These are phyloP conservation scores for Staphylotrichum tortipilum DNA, from an alignment of 495 filamentous ascomycete genomes.

Conservation along the genomic window DNA sequence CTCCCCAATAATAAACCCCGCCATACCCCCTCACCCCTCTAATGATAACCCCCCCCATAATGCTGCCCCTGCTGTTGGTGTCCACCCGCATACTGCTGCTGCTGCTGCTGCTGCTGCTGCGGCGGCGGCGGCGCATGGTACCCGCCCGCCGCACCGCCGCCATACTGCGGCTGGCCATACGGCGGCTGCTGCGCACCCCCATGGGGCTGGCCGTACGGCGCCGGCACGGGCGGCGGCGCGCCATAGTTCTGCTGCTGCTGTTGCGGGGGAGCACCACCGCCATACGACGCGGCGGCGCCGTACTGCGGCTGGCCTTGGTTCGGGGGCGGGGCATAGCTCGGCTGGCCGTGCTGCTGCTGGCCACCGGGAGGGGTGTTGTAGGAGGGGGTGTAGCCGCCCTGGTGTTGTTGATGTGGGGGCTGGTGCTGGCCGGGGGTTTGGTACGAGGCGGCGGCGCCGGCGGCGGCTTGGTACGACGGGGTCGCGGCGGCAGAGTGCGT, in stretches of 20 bases:
- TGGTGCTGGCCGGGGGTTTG: constrained; percentile 9
- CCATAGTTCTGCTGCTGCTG: constrained; percentile 16
- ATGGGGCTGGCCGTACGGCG: constrained; percentile 23
- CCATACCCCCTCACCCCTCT: no score
- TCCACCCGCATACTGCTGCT: not conserved
- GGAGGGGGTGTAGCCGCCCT: constrained; percentile 19
- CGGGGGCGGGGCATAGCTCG: constrained; percentile 2
- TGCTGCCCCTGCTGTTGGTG: not conserved
- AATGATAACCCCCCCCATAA: not conserved
- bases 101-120: constrained; percentile 9
- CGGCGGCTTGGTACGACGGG: constrained; percentile 7
- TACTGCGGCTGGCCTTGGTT: constrained; percentile 4
- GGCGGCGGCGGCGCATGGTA: constrained; percentile 12
- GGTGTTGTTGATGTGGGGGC: constrained; percentile 8
- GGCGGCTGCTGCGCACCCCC: constrained; percentile 16
- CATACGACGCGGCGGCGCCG: no score
- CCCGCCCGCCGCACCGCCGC: constrained; percentile 5
- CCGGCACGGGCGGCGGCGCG: constrained; percentile 6
- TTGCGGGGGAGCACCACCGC: no score
- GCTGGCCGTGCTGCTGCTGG: constrained; percentile 1
- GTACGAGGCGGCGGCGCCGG: constrained; percentile 10
- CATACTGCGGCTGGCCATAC: constrained; percentile 21
- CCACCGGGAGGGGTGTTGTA: constrained; percentile 8
- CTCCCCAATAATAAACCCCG: no score
- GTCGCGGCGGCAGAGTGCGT: constrained; percentile 2